Conservation (phyloP, 23 red algal species). For the Agarophyton chilense region DNA sequence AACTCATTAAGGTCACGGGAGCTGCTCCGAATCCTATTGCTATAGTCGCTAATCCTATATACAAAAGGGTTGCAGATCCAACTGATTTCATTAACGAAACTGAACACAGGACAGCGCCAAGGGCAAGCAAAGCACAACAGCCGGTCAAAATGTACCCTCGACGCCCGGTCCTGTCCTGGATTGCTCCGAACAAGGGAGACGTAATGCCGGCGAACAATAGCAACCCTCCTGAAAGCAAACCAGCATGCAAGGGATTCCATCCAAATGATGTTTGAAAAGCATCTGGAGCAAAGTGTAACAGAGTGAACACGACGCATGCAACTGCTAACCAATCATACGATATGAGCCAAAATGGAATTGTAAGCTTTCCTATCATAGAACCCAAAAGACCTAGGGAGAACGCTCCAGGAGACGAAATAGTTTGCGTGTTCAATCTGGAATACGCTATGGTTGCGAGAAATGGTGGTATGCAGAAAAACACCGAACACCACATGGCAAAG, state of each 20-base stretch:
- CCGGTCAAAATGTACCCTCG: slow-evolving; percentile 37
- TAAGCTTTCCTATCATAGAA: slow-evolving; percentile 6
- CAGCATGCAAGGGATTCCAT: slow-evolving; percentile 15
- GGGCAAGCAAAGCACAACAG: background rate
- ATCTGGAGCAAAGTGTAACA: slow-evolving; percentile 53
- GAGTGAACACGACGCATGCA: slow-evolving; percentile 45
- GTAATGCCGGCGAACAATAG: slow-evolving; percentile 29
- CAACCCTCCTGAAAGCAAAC: slow-evolving; percentile 23
- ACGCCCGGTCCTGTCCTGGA: slow-evolving; percentile 30
- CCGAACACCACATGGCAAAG: slow-evolving; percentile 60
- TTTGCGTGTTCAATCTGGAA: background rate
- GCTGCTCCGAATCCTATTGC: slow-evolving; percentile 44
- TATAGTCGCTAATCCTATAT: background rate
- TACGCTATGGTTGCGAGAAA: slow-evolving; percentile 43
- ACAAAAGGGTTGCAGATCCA: background rate
- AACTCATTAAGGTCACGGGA: slow-evolving; percentile 64
- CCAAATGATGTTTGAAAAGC: slow-evolving; percentile 53
- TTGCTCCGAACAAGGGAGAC: slow-evolving; percentile 52
- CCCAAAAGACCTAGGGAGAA: background rate
- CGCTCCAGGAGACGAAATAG: background rate
- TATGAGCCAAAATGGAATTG: slow-evolving; percentile 59
- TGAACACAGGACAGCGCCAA: slow-evolving; percentile 33
- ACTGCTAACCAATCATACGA: slow-evolving; percentile 46
- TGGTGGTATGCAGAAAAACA: slow-evolving; percentile 15
- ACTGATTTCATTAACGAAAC: background rate